phyloP scores from a whole-genome alignment of 2,329 filamentous ascomycete genomes.

The Penicillium sp. region DNA sequence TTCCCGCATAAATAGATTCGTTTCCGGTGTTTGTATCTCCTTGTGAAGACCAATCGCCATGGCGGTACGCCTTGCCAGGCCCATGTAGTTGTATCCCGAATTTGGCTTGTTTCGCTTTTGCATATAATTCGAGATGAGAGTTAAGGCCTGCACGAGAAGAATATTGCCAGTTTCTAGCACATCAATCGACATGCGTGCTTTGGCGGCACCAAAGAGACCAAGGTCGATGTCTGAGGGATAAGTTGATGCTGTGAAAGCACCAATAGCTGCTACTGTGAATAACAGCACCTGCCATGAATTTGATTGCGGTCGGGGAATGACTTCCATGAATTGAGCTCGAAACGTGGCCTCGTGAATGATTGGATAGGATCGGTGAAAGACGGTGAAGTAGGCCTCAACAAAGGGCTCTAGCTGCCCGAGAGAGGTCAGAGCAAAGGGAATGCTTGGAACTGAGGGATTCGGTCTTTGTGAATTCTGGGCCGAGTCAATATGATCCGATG shows the following conservation, averaged over 20 bases:
- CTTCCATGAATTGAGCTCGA: constrained; percentile 42
- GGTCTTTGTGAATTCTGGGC: neutral
- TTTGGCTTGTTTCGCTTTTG: constrained; percentile 51
- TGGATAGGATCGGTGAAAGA: constrained; percentile 45
- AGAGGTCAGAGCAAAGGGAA: constrained; percentile 11
- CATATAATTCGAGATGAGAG: constrained; percentile 46
- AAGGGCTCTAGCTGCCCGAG: constrained; percentile 21
- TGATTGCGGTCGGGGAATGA: constrained; percentile 36
- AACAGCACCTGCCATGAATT: constrained; percentile 41
- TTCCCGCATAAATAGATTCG: constrained; percentile 32
- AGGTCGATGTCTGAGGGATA: constrained; percentile 35
- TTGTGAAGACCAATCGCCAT: constrained; percentile 49
- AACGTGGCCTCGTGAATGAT: constrained; percentile 47
- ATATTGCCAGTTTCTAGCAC: constrained; percentile 48
- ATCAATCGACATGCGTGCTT: constrained; percentile 39
- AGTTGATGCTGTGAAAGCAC: constrained; percentile 34
- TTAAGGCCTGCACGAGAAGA: constrained; percentile 46
- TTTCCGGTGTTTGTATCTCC: constrained; percentile 43
- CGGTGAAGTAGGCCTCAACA: constrained; percentile 42
- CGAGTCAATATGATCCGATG: neutral
- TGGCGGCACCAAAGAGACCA: constrained; percentile 43
- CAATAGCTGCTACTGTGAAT: constrained; percentile 41
- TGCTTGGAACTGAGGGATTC: neutral
- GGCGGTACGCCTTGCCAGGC: constrained; percentile 45
- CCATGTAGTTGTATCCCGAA: constrained; percentile 47